Conservation (phyloP, 257 asterid species). For the Solanum chmielewskii region DNA sequence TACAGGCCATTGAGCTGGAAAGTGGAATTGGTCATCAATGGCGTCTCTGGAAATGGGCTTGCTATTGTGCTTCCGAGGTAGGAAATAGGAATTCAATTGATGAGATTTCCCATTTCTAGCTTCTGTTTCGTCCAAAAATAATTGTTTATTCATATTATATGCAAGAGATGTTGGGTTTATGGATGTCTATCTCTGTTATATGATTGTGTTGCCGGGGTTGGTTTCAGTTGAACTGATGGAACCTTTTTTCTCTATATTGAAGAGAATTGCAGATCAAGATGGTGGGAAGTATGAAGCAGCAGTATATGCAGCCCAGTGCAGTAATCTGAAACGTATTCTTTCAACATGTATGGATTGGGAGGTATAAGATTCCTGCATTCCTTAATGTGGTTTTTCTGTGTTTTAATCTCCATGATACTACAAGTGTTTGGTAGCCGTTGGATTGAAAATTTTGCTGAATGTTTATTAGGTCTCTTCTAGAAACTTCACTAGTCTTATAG, state of each 20-base stretch:
- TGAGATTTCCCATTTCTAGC: not conserved
- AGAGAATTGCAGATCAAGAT: constrained; percentile 94
- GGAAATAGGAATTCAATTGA: constrained; percentile 2
- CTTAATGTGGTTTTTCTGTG: not conserved
- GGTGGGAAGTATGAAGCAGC: constrained; percentile 92
- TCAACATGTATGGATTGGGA: constrained; percentile 98
- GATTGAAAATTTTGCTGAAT: not conserved
- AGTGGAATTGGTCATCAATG: constrained; percentile 89
- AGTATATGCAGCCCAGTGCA: constrained; percentile 79
- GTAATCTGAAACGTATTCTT: constrained; percentile 87
- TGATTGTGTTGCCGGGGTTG: not conserved
- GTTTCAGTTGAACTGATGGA: constrained; percentile 7
- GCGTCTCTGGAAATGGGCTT: constrained; percentile 99
- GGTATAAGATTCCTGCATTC: constrained; percentile 29
- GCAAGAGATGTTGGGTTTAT: not conserved
- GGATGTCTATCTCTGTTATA: not conserved
- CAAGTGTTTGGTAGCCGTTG: not conserved
- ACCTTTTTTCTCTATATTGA: constrained; percentile 18
- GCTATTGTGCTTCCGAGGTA: constrained; percentile 97
- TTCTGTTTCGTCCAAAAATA: not conserved
- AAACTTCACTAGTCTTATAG: not conserved
- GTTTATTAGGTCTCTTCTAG: not conserved
- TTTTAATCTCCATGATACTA: not conserved
- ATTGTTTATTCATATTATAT: not conserved
- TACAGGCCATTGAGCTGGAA: constrained; percentile 90